Evolutionary conservation across 805 yeast species (phyloP), one percentile per base, ranked within the genome.

Genomic region (Clavispora carvajalis): DNA sequence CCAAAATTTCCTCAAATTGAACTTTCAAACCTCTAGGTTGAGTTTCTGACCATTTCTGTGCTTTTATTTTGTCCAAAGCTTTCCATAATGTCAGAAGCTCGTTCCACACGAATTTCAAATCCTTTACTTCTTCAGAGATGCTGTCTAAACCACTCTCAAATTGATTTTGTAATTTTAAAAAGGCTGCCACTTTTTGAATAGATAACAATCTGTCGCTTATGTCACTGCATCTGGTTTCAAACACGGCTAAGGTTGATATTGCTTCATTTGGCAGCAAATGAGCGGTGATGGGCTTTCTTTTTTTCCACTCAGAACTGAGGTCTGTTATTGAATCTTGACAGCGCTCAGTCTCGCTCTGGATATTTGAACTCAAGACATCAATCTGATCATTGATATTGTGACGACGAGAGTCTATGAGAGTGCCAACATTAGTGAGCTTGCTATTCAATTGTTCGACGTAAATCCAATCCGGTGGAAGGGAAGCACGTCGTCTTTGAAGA

Each of bases 71-170:
- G 16, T 69, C 67, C 3, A 83, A 53, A 1, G 69, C 58, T 5
- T 59, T 60, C 71, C 79, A 74, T 1, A 84, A 58, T 0, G 69
- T 57, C 34, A 76, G 74, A 25, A 87, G 65, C 0, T 82, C 66
- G 1, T 67, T 51, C 95, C 95, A 86, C 1, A 83, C 87, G 1
- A 71, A 52, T 42, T 67, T 73, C 26, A 82, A 67, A 35, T 82
- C 85, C 0, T 48, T 41, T 1, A 85, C 59, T 46, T 85, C 93
- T 3, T 67, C 72, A 0, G 55, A 17, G 2, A 73, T 50, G 0
- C 51, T 50, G 0, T 49, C 45, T 1, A 79, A 45, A 12, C 59
- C 60, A 5, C 48, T 58, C 12, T 47, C 41, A 0, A 58, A 38
- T 0, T 47, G 46, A 1, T 71, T 39, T 0, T 69, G 63, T 68